Percentiles rank a stretch among this genome's conserved stretches.
Evolutionary conservation across 2,329 filamentous ascomycete species (phyloP).

Genomic region (Blastomyces gilchristii): DNA sequence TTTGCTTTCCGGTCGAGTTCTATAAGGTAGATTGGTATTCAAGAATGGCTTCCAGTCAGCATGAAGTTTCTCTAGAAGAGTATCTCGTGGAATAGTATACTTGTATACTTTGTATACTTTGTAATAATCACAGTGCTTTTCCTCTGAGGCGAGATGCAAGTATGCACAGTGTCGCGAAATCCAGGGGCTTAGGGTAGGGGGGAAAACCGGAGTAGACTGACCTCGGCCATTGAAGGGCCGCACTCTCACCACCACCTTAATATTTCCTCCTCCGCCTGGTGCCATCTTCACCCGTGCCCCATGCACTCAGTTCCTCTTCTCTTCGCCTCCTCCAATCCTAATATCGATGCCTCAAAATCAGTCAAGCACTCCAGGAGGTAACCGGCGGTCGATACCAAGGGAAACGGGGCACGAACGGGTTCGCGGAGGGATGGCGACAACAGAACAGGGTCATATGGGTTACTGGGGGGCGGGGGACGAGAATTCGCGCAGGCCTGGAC

Average conservation of each 20-base stretch:
- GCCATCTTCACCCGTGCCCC: constrained; percentile 46
- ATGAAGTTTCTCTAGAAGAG: neutral
- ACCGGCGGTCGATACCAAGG: neutral
- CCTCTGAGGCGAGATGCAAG: neutral
- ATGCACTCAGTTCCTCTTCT: constrained; percentile 23
- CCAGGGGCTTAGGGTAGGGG: neutral
- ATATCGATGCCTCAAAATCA: neutral
- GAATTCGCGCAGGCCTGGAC: neutral
- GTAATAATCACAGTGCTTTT: neutral
- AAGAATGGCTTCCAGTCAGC: neutral
- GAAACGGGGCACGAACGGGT: neutral
- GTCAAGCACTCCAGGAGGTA: neutral
- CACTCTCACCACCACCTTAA: constrained; percentile 97
- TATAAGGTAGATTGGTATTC: constrained; percentile 29
- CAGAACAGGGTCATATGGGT: neutral
- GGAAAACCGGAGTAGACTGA: constrained; percentile 31
- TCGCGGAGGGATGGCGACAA: neutral
- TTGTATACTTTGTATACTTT: neutral
- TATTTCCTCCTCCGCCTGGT: constrained; percentile 77
- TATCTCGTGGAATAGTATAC: neutral
- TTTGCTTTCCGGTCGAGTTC: constrained; percentile 83
- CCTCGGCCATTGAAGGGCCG: constrained; percentile 94
- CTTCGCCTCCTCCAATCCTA: constrained; percentile 7
- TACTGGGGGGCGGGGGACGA: neutral
- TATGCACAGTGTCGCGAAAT: neutral